These are phyloP conservation scores for Sclerotinia trifoliorum DNA, from an alignment of 2,329 filamentous ascomycete species.

Conservation along the genomic window DNA sequence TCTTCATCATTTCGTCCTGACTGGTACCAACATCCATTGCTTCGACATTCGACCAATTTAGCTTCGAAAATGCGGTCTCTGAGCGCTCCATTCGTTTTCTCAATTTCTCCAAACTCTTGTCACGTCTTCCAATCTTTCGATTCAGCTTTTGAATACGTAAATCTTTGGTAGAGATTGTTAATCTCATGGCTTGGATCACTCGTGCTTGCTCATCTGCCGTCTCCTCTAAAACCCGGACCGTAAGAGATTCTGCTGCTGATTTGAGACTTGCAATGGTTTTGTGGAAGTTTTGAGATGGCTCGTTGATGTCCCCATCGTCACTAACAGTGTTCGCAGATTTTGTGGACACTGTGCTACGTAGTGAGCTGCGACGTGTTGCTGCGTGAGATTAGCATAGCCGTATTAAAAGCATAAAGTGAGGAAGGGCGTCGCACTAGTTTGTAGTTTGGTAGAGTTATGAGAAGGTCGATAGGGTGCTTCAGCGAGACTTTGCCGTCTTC, in stretches of 20 bases:
- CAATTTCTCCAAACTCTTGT: neutral
- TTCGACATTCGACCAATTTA: neutral
- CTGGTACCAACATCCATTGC: neutral
- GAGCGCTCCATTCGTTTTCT: neutral
- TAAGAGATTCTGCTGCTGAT: constrained; percentile 1
- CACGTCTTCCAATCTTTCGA: constrained; percentile 5
- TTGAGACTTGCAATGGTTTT: neutral
- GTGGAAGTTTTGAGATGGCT: neutral
- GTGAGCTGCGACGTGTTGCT: constrained; percentile 8
- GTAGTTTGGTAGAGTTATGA: neutral
- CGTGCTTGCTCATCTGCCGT: constrained; percentile 7
- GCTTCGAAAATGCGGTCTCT: neutral
- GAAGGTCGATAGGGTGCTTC: neutral
- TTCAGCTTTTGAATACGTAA: neutral
- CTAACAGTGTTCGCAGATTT: neutral
- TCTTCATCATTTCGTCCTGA: neutral
- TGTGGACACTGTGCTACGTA: neutral
- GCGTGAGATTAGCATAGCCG: neutral
- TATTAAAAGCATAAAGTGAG: neutral
- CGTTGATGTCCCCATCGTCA: neutral
- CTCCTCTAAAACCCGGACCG: neutral
- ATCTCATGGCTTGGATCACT: neutral
- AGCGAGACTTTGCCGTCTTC: neutral
- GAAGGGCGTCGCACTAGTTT: neutral
- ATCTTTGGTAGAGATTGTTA: neutral